phyloP scores from a whole-genome alignment of 2,329 filamentous ascomycete genomes.

The Paraphaeosphaeria sporulosa region DNA sequence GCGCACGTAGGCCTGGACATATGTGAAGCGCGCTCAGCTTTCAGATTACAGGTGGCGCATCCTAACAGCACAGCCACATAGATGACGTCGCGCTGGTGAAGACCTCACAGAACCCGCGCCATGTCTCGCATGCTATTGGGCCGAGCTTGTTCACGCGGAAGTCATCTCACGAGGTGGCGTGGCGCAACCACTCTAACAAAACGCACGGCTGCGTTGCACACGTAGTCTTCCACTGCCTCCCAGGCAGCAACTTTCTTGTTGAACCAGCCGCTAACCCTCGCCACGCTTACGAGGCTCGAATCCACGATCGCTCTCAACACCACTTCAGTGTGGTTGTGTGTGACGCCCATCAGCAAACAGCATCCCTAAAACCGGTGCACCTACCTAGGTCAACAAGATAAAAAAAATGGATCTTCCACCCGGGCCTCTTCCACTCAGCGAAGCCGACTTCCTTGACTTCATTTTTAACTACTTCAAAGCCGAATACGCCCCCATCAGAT shows the following conservation, averaged over 20 bases:
- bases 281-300: neutral
- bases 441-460: conserved; percentile 45
- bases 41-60: conserved; percentile 1
- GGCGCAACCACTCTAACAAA: neutral
- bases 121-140: neutral
- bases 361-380: neutral
- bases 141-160: neutral
- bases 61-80: neutral
- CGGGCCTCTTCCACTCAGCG: conserved; percentile 39
- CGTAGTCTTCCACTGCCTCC: neutral
- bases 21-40: too few species aligned
- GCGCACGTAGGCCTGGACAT: too few species aligned
- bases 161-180: conserved; percentile 4
- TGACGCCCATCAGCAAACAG: neutral
- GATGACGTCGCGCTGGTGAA: conserved; percentile 6
- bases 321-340: neutral
- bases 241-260: conserved; percentile 7
- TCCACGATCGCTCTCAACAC: neutral
- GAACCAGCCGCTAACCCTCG: neutral
- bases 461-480: conserved; percentile 49
- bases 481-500: conserved; percentile 48
- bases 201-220: conserved; percentile 1
- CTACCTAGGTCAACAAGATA: neutral
- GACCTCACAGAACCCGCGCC: neutral
- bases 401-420: conserved; percentile 45